Conservation (phyloP, 768 basidiomycete genomes). For the Lactarius trivialis region DNA sequence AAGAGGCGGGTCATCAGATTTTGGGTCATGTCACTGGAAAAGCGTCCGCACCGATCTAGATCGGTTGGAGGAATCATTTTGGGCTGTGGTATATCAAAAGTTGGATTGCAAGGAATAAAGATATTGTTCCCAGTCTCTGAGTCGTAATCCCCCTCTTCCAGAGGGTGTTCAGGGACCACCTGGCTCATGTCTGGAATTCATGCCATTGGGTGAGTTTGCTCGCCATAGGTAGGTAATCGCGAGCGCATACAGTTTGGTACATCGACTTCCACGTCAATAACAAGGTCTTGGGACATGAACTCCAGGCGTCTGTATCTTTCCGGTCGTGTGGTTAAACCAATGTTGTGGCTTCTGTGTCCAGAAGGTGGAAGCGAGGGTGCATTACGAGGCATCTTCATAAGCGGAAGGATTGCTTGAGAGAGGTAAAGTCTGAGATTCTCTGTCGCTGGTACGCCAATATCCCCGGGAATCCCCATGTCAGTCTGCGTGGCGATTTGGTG, state of each 20-base stretch:
- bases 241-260: constrained; percentile 8
- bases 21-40: background rate
- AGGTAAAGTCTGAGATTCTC: constrained; percentile 20
- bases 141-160: constrained; percentile 2
- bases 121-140: constrained; percentile 10
- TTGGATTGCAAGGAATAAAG: constrained; percentile 15
- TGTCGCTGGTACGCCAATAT: constrained; percentile 19
- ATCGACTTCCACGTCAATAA: background rate
- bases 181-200: background rate
- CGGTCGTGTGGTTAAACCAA: constrained; percentile 15
- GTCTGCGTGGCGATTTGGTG: background rate
- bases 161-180: constrained; percentile 8
- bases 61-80: constrained; percentile 10
- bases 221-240: background rate
- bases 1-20: background rate
- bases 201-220: background rate
- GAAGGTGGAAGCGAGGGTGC: constrained; percentile 18
- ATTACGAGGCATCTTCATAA: constrained; percentile 13
- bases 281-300: constrained; percentile 7
- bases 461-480: constrained; percentile 12
- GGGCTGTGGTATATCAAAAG: constrained; percentile 19
- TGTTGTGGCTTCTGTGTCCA: constrained; percentile 20
- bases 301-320: constrained; percentile 16
- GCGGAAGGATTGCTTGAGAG: constrained; percentile 18
- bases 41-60: constrained; percentile 6